Evolutionary conservation across 306 rosid species (phyloP), one percentile per base, ranked within the genome.

Genomic region (Argentina anserina): DNA sequence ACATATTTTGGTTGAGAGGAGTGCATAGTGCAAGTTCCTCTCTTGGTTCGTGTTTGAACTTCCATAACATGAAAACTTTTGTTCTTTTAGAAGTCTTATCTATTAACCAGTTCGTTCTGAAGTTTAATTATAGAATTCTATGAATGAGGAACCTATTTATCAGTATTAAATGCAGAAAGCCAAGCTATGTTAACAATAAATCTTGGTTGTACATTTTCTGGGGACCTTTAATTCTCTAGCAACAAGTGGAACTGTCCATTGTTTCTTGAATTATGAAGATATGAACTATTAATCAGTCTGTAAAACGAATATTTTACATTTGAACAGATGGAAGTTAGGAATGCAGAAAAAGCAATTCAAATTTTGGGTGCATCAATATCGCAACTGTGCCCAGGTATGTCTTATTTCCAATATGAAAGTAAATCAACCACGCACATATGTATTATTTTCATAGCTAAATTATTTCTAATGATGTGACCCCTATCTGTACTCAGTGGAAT

Each of bases 311-410:
- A 47, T 50, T 76, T 53, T 70, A 41, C 65, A 69, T 75, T 70
- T 69, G 67, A 69, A 71, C 74, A 87, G 97, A 93, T n/a, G 49
- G 98, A 94, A 86, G 89, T 89, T 67, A 77, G 31, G 74, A 91
- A 81, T 84, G 97, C 96, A 65, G 92, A 88, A 80, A 88, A 72
- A 55, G 92, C 97, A 53, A 85, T 93, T 70, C 87, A 85, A 75
- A 78, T 74, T 79, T 83, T 94, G 92, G 96, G 98, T 64, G 98
- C 90, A 37, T 89, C 94, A 14, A 42, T 89, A 36, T 70, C 85
- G 80, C 90, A 85, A 82, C 79, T 86, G 7, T 84, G 87, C 80
- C 76, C 96, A 47, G 97, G 98, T 89, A 82, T 74, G 75, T 53
- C 70, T 55, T 56, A 56, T 56, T 47, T 41, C 21, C 42, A 20